A percentile compares a stretch with the other conserved stretches of the same genome.
These are phyloP conservation scores for Pontederia crassipes DNA, from an alignment of 176 grass and related monocot genomes.

Conservation along the genomic window DNA sequence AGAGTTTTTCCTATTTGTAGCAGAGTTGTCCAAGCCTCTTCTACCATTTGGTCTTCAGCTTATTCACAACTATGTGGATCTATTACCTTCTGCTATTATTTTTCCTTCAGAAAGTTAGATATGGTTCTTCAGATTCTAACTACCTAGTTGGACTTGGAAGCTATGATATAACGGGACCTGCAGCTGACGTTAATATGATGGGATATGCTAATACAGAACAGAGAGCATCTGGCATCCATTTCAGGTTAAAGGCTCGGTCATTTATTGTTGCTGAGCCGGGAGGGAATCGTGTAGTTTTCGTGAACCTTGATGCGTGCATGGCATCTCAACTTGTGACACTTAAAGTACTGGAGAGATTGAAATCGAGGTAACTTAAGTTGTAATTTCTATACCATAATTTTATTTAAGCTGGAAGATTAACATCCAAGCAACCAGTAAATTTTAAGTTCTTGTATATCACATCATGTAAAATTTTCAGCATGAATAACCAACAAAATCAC, in stretches of 20 bases:
- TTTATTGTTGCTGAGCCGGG: constrained; percentile 90
- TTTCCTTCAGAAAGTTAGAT: constrained; percentile 33
- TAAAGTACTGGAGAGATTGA: constrained; percentile 92
- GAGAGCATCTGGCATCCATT: constrained; percentile 74
- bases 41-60: background rate
- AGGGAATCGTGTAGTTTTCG: constrained; percentile 76
- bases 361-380: constrained; percentile 44
- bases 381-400: background rate
- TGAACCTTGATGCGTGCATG: constrained; percentile 99
- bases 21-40: background rate
- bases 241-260: constrained; percentile 84
- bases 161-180: constrained; percentile 94
- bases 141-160: constrained; percentile 82
- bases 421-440: too few relatives aligned
- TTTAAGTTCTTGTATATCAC: too few relatives aligned
- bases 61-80: constrained; percentile 24
- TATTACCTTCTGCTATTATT: constrained; percentile 39
- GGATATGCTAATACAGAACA: constrained; percentile 97
- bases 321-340: constrained; percentile 86
- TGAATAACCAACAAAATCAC: too few relatives aligned
- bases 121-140: constrained; percentile 42
- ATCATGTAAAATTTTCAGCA: too few relatives aligned
- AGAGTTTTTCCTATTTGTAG: too few relatives aligned
- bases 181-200: constrained; percentile 99
- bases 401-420: background rate